Conservation (phyloP, 352 stramenopile species). For the Globisporangium apiculatum region DNA sequence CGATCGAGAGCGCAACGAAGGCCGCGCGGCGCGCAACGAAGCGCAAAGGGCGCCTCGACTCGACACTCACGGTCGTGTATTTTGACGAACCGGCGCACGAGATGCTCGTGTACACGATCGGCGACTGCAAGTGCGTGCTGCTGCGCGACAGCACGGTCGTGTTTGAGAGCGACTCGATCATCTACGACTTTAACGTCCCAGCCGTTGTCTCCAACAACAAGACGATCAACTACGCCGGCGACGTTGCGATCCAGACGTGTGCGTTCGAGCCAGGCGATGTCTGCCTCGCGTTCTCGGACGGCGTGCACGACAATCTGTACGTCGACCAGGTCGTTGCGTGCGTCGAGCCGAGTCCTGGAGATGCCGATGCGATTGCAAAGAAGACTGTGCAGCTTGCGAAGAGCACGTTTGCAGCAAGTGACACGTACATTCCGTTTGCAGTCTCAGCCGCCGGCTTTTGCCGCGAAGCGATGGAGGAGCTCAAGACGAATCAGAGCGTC, state of each 20-base stretch:
- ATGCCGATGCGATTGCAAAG: slow-evolving; percentile 72
- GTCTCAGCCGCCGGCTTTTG: slow-evolving; percentile 80
- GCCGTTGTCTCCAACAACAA: slow-evolving; percentile 84
- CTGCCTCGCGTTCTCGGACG: slow-evolving; percentile 81
- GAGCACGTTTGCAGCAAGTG: slow-evolving; percentile 54
- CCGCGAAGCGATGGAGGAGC: slow-evolving; percentile 65
- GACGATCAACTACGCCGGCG: slow-evolving; percentile 69
- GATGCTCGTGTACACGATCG: slow-evolving; percentile 84
- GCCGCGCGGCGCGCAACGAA: slow-evolving; percentile 62
- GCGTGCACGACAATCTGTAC: slow-evolving; percentile 85
- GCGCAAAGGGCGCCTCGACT: slow-evolving; percentile 77
- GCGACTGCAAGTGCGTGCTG: slow-evolving; percentile 84
- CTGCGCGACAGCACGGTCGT: slow-evolving; percentile 55
- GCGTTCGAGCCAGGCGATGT: slow-evolving; percentile 68
- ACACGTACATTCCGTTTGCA: slow-evolving; percentile 81
- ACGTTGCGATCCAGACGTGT: slow-evolving; percentile 70
- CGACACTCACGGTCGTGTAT: slow-evolving; percentile 75
- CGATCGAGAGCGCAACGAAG: slow-evolving; percentile 69
- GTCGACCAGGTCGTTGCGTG: slow-evolving; percentile 74
- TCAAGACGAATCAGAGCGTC: slow-evolving; percentile 59
- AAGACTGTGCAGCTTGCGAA: slow-evolving; percentile 60
- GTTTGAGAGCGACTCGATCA: slow-evolving; percentile 86
- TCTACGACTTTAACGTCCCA: slow-evolving; percentile 89
- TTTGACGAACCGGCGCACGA: slow-evolving; percentile 61
- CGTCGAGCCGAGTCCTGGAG: slow-evolving; percentile 32